These are phyloP conservation scores for Adenanthera pavonina DNA, from an alignment of 306 rosid genomes.

Conservation along the genomic window DNA sequence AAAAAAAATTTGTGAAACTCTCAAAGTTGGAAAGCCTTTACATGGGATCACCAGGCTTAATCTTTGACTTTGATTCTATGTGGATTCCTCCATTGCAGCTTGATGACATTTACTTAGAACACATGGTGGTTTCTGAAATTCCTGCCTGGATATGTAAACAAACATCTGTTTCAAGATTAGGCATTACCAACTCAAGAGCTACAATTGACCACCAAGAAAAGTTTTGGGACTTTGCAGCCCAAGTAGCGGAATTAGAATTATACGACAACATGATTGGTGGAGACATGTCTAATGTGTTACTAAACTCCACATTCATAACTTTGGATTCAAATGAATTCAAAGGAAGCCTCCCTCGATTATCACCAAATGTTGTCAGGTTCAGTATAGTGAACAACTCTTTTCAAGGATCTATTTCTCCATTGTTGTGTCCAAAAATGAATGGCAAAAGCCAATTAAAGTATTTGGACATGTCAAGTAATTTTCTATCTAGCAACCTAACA, in stretches of 20 bases:
- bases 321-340: not conserved
- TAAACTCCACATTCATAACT: not conserved
- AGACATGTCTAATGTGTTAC: constrained; percentile 29
- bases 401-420: constrained; percentile 12
- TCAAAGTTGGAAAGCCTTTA: not conserved
- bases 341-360: not conserved
- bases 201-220: constrained; percentile 30
- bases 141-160: constrained; percentile 43
- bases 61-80: not conserved
- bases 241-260: not conserved
- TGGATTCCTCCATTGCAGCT: constrained; percentile 21
- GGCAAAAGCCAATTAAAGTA: not conserved
- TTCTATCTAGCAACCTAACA: no score
- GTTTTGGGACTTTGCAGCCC: constrained; percentile 34
- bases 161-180: not conserved
- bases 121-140: constrained; percentile 16
- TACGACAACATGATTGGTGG: constrained; percentile 21
- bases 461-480: no score
- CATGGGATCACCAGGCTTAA: not conserved
- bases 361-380: not conserved
- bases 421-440: constrained; percentile 11
- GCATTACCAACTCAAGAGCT: not conserved
- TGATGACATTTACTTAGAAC: not conserved
- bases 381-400: not conserved
- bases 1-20: not conserved